A percentile compares a stretch with the other conserved stretches of the same genome.
Conservation (phyloP, 805 yeast species). For the Wickerhamiella spandovensis region DNA sequence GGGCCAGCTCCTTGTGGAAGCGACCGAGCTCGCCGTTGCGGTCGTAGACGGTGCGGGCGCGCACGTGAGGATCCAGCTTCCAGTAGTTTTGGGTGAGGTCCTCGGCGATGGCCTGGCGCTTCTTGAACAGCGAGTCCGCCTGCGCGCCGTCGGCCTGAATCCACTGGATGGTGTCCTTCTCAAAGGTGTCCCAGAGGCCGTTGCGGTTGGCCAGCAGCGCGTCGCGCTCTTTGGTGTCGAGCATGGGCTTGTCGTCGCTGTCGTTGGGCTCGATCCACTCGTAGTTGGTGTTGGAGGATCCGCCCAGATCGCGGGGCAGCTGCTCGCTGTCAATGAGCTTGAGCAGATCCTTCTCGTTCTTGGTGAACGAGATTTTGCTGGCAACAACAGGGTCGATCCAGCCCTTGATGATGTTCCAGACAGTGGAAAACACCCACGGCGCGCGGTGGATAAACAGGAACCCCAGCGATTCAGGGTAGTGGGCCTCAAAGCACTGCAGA, state of each 20-base stretch:
- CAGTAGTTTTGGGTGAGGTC: conserved; percentile 51
- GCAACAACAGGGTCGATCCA: conserved; percentile 98
- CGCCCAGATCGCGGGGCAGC: conserved; percentile 66
- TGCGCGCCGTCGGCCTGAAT: conserved; percentile 38
- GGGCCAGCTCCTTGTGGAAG: conserved; percentile 17
- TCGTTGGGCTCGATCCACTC: conserved; percentile 48
- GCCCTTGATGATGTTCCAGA: conserved; percentile 82
- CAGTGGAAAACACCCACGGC: conserved; percentile 92
- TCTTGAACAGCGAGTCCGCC: conserved; percentile 32
- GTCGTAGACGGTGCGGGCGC: conserved; percentile 71
- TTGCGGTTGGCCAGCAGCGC: conserved; percentile 39
- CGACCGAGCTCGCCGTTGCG: conserved; percentile 50
- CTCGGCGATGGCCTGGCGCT: conserved; percentile 38
- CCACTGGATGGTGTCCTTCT: conserved; percentile 65
- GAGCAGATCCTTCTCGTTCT: conserved; percentile 49
- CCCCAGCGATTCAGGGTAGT: conserved; percentile 90
- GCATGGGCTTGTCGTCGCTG: conserved; percentile 38
- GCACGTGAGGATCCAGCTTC: conserved; percentile 63
- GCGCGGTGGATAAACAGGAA: conserved; percentile 78
- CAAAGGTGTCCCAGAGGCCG: conserved; percentile 38
- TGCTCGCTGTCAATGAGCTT: conserved; percentile 44
- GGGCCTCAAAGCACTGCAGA: conserved; percentile 83
- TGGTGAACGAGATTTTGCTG: conserved; percentile 74
- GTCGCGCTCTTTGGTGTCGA: conserved; percentile 35
- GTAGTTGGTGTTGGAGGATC: conserved; percentile 46